These are phyloP conservation scores for Pichia sp. DNA, from an alignment of 1,139 yeast species.

Conservation along the genomic window DNA sequence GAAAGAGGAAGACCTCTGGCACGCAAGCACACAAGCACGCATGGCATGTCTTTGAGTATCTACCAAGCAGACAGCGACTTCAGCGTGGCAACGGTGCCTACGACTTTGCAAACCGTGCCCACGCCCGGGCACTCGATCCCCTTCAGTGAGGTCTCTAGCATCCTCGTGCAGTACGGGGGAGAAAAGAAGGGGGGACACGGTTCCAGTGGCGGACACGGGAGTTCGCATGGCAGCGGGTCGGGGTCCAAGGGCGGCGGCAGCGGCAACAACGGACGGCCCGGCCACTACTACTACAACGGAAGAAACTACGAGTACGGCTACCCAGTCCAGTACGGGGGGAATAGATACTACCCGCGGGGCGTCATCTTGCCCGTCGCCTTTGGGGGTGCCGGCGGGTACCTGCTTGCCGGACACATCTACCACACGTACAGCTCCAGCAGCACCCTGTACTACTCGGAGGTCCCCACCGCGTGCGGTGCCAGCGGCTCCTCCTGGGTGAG, in stretches of 20 bases:
- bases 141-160: background rate
- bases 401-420: slow-evolving; percentile 7
- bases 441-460: slow-evolving; percentile 9
- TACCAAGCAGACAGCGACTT: background rate
- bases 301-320: slow-evolving; percentile 12
- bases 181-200: background rate
- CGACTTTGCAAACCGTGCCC: background rate
- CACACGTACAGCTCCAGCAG: slow-evolving; percentile 10
- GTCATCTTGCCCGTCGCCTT: slow-evolving; percentile 10
- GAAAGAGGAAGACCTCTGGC: background rate
- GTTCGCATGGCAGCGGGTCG: background rate
- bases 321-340: slow-evolving; percentile 11
- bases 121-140: background rate
- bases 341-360: slow-evolving; percentile 11
- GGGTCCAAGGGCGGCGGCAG: slow-evolving; percentile 2
- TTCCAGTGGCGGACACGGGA: background rate
- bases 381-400: slow-evolving; percentile 8
- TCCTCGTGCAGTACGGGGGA: background rate
- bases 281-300: slow-evolving; percentile 8
- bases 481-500: background rate
- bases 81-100: background rate
- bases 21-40: background rate
- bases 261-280: background rate
- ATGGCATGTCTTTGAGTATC: background rate
- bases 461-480: slow-evolving; percentile 7